Evolutionary conservation across 2,329 filamentous ascomycete species (phyloP), one percentile per base, ranked within the genome.

Genomic region (Plectosphaerella cucumerina): DNA sequence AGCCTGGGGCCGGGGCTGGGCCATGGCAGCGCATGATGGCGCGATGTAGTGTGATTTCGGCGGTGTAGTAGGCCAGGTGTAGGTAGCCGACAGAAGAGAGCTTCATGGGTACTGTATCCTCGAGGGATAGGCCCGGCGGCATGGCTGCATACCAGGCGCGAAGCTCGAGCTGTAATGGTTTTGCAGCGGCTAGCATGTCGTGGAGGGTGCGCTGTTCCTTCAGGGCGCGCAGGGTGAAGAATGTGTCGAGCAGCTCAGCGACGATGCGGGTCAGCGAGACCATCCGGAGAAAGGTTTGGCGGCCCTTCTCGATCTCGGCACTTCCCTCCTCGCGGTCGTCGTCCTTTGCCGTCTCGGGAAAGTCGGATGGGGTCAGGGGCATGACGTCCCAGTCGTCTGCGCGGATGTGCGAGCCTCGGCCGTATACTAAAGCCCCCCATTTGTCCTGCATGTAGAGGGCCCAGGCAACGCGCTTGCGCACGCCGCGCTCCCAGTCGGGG

Each of bases 401-500:
- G 6, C 69, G 70, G 44, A 81, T 75, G 51, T 79, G 72, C 15
- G 73, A 75, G 20, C 75, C 76, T 42, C 79, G 70, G 6, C 79
- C 79, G 58, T 78, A 74, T 10, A 78, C 73, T 26, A 81, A 63
- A 4, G 75, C 71, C 4, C 75, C 72, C 78, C 75, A 82, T 61
- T 76, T 80, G 56, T 83, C 80, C 57, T 83, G 79, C 65, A 81
- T 77, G 57, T 71, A 82, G 0, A 80, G 62, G 6, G 72, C 78
- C 80, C 80, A 84, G 1, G 74, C 77, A 6, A 83, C 62, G n/a
- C 80, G 67, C 57, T 76, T 78, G n/a, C 80, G 68, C 14, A 82
- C 61, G 2, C 77, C 73, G 48, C 74, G 71, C 57, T 82, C 80
- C 76, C 77, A 81, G 8, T 64, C 61, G 4, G 78, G 77, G 39